Evolutionary conservation across 495 filamentous ascomycete genomes (phyloP), one percentile per base, ranked within the genome.

Genomic region (Penicillium dipodomyicola): DNA sequence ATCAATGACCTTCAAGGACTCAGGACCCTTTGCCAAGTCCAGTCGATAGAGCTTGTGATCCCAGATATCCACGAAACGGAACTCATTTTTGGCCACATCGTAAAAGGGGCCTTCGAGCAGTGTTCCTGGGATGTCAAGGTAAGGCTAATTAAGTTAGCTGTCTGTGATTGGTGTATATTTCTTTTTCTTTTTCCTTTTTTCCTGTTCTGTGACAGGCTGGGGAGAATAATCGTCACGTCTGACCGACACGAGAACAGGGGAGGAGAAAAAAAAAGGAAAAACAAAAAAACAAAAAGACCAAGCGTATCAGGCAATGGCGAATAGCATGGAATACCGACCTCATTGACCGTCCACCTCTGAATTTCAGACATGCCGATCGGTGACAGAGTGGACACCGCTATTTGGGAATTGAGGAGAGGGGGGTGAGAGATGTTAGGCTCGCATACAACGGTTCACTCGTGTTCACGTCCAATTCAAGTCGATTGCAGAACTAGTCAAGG

Each of bases 21-120:
- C 72, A 20, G 86, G 81, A 5, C 86, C 87, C 54, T 81, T 71
- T 33, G 67, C 73, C n/a, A 94, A 75, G 65, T 90, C 82, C 55
- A 96, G 77, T 32, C 76, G 75, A 73, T 95, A 91, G 40, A 96
- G 67, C 58, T 86, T 83, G 67, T 87, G 79, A 58, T 89, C 82
- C 71, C 85, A 89, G 72, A 96, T 94, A 74, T 97, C 92, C 57
- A 96, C 84, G 71, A 94, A 96, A 59, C 92, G 89, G 39, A 96
- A 82, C 57, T 82, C 83, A 61, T 91, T 81, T 40, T 80, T 85
- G 22, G 72, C 71, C 27, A 77, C 67, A 64, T 94, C 89, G 72
- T 87, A 89, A 75, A 82, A 91, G 14, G 92, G 92, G 2, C 85
- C 93, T 75, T 96, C 92, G 54, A 91, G 88, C 27, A 96, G 79